Conservation (phyloP, 208 protist species). For the Naegleria fowleri region DNA sequence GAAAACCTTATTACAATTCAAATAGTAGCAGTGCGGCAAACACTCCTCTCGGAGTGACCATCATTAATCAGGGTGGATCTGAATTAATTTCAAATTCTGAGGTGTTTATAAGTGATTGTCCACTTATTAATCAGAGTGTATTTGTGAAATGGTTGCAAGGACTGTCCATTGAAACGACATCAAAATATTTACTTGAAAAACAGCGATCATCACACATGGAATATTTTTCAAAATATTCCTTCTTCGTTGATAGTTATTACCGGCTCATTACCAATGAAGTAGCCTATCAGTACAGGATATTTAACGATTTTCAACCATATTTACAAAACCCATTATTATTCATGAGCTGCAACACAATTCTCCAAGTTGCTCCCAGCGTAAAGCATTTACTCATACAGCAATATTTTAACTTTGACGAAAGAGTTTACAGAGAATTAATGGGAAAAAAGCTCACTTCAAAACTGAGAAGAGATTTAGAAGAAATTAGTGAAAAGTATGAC, state of each 20-base stretch:
- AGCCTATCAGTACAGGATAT: slow-evolving; percentile 5
- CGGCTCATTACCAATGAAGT: neutral
- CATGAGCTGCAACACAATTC: neutral
- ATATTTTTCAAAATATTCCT: neutral
- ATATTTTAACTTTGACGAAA: slow-evolving; percentile 18
- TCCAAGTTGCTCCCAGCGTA: neutral
- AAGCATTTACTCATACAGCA: neutral
- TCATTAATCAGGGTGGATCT: no score
- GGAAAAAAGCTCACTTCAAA: slow-evolving; percentile 11
- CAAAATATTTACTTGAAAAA: neutral
- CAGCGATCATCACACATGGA: neutral
- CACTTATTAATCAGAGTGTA: neutral
- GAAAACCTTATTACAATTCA: no score
- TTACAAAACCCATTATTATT: neutral
- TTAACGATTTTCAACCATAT: neutral
- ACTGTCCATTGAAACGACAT: neutral
- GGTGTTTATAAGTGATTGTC: neutral
- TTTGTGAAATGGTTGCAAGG: neutral
- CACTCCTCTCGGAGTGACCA: no score
- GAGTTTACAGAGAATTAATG: slow-evolving; percentile 18
- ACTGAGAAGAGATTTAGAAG: slow-evolving; percentile 17
- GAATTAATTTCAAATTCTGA: neutral
- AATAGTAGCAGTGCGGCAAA: no score
- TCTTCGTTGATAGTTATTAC: neutral
- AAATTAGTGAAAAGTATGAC: neutral